Evolutionary conservation across 441 rosid genomes (phyloP), one percentile per base, ranked within the genome.

Genomic region (Erysimum cheiri): DNA sequence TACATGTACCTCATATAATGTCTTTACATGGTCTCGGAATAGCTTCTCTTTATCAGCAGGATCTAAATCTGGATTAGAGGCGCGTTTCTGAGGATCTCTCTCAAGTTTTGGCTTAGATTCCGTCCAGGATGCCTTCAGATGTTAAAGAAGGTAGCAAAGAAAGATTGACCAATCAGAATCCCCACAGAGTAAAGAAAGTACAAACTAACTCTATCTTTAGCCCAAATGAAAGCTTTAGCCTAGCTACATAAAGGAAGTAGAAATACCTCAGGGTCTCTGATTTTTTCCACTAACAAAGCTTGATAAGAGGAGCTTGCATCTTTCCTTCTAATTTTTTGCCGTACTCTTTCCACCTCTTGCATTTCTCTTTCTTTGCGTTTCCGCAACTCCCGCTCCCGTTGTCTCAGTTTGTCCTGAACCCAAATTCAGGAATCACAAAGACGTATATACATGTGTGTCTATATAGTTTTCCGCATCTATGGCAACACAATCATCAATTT

Each of bases 331-430:
- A 95, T 80, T 88, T 95, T 95, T 48, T 77, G 62, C 19, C 93
- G 85, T 70, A 95, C 96, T 83, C 98, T 88, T 74, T 89, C 97
- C 93, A 91, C 88, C 84, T 92, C 98, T 78, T 85, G 96, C 77
- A 90, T 96, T 76, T 92, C 99, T 76, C 99, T 83, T 82, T 91
- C 99, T 75, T 92, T 92, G 76, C 98, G 80, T 80, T 95, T 92
- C 54, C 99, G 90, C 81, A 86, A 54, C 74, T 92, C 96, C 46
- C 96, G 80, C 79, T 91, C 97, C 67, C 99, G 85, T 71, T 91
- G 98, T 83, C 87, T 93, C 69, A 93, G 77, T 79, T 85, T 96
- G 59, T 89, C 97, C 98, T 96, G 78, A 61, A 24, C n/a, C 47
- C 60, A 73, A 54, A 29, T 47, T 55, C 60, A 62, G 31, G 44